A percentile compares a stretch with the other conserved stretches of the same genome.
These are phyloP conservation scores for Fusarium chuoi DNA, from an alignment of 2,329 filamentous ascomycete genomes.

Conservation along the genomic window DNA sequence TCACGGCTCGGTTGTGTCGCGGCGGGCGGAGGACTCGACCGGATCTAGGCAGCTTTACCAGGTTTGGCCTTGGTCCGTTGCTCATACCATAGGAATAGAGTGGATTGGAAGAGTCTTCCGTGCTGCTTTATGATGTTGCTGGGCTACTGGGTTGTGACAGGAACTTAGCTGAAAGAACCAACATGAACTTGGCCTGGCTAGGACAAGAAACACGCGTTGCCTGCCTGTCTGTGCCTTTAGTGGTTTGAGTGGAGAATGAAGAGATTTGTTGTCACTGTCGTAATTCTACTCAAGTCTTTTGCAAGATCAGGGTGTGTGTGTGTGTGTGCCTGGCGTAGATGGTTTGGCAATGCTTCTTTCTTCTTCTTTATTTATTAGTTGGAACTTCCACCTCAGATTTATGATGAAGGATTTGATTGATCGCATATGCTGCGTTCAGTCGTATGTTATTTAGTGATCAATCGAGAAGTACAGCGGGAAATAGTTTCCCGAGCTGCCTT, in stretches of 20 bases:
- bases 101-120: slow-evolving; percentile 11
- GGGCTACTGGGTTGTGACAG: slow-evolving; percentile 12
- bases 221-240: slow-evolving; percentile 1
- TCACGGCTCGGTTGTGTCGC: slow-evolving; percentile 37
- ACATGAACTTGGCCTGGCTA: slow-evolving; percentile 5
- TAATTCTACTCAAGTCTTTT: slow-evolving; percentile 8
- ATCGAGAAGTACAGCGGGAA: slow-evolving; percentile 5
- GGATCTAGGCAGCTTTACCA: slow-evolving; percentile 29
- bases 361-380: not conserved
- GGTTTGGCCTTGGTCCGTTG: slow-evolving; percentile 20
- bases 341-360: not conserved
- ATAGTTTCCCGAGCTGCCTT: slow-evolving; percentile 17
- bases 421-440: not conserved
- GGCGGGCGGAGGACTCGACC: slow-evolving; percentile 34
- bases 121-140: slow-evolving; percentile 9
- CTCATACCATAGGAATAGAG: slow-evolving; percentile 9
- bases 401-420: not conserved
- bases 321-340: not conserved
- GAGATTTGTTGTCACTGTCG: slow-evolving; percentile 9
- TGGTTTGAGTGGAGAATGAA: slow-evolving; percentile 12
- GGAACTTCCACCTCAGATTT: not conserved
- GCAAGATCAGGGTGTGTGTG: not conserved
- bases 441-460: not conserved
- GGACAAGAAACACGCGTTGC: slow-evolving; percentile 1
- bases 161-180: slow-evolving; percentile 9